Evolutionary conservation across 2,329 filamentous ascomycete species (phyloP).

Genomic region (Nectriaceae sp.): DNA sequence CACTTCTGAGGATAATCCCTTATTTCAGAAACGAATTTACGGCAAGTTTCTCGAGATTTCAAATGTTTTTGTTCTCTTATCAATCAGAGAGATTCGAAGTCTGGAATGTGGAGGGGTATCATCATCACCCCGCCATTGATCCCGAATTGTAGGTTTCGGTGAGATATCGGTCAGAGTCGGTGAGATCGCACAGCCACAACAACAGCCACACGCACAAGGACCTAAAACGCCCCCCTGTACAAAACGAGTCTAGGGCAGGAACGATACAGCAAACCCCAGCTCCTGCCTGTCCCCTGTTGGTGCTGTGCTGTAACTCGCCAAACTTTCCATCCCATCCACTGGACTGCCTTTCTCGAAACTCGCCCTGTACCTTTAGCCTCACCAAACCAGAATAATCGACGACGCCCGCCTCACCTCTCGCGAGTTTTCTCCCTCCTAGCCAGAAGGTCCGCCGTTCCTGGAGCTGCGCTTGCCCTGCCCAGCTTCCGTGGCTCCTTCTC

Average conservation of each 20-base stretch:
- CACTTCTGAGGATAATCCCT: no score
- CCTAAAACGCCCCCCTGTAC: not conserved
- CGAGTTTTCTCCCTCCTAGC: conserved; percentile 2
- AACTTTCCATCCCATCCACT: conserved; percentile 1
- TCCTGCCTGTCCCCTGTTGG: not conserved
- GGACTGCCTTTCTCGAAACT: not conserved
- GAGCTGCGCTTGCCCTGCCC: conserved; percentile 15
- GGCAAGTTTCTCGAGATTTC: no score
- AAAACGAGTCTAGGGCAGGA: not conserved
- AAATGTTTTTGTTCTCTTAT: not conserved
- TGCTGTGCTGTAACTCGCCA: conserved; percentile 4
- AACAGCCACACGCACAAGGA: not conserved
- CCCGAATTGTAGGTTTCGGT: no score
- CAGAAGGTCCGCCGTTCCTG: conserved; percentile 11
- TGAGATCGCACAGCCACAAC: not conserved
- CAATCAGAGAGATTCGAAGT: no score
- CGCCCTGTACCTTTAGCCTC: not conserved
- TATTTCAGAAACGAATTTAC: no score
- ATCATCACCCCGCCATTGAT: no score
- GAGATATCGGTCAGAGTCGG: no score
- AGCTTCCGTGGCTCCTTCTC: conserved; percentile 20
- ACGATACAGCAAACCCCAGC: not conserved
- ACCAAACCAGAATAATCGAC: not conserved
- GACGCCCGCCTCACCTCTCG: not conserved
- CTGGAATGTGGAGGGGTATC: no score